Percentiles rank a stretch among this genome's conserved stretches.
Conservation (phyloP, 139 green algal genomes). For the Volvox reticuliferus region DNA sequence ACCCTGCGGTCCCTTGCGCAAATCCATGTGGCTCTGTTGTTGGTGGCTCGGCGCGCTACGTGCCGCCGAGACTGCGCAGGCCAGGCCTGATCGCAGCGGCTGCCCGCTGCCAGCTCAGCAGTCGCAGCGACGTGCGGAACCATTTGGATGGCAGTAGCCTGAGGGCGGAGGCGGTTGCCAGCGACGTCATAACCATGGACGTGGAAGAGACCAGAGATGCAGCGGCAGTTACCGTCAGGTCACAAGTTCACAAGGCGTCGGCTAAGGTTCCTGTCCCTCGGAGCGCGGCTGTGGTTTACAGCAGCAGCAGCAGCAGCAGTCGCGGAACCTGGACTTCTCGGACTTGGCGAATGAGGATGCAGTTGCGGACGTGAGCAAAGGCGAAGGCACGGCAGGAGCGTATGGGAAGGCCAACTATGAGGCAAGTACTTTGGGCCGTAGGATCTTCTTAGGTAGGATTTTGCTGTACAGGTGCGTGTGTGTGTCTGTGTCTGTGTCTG, state of each 20-base stretch:
- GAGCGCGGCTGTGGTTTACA: not conserved
- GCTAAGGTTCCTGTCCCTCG: too few relatives aligned
- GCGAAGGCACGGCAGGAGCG: not conserved
- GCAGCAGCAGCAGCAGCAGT: not conserved
- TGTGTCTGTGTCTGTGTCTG: too few relatives aligned
- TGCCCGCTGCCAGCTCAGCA: not conserved
- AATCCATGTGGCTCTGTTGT: constrained; percentile 87
- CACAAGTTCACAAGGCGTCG: too few relatives aligned
- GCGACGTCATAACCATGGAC: too few relatives aligned
- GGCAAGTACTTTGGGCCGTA: not conserved
- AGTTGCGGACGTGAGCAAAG: not conserved
- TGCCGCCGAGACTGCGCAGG: not conserved
- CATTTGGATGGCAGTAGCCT: too few relatives aligned
- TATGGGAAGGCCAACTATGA: constrained; percentile 49
- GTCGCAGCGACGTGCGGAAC: not conserved
- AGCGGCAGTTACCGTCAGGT: too few relatives aligned
- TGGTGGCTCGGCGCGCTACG: constrained; percentile 62
- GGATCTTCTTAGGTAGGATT: too few relatives aligned
- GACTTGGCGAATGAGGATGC: constrained; percentile 28
- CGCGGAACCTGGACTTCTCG: constrained; percentile 31
- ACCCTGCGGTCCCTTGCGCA: constrained; percentile 67
- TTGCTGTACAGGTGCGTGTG: too few relatives aligned
- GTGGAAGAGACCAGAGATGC: too few relatives aligned
- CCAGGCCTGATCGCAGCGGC: not conserved
- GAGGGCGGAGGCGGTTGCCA: not conserved